phyloP scores from a whole-genome alignment of 2,329 filamentous ascomycete species.

The Ophiostoma ulmi region DNA sequence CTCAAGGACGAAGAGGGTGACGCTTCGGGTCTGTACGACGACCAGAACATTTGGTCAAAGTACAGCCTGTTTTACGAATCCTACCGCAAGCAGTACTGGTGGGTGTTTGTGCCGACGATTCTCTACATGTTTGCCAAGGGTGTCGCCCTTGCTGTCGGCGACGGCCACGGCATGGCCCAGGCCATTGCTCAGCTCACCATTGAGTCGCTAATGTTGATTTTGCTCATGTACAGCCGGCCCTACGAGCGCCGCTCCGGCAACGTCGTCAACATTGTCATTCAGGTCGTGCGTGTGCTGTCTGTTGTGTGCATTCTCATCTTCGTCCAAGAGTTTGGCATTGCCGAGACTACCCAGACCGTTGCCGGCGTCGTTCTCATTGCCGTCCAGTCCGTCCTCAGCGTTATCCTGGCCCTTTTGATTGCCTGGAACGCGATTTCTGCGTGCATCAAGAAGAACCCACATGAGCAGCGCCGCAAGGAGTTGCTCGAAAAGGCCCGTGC shows the following conservation, averaged over 20 bases:
- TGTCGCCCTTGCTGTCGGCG: conserved; percentile 73
- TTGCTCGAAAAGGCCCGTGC: conserved; percentile 70
- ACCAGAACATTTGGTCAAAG: conserved; percentile 87
- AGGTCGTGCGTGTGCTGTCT: conserved; percentile 81
- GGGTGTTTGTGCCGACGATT: conserved; percentile 87
- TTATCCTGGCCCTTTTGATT: conserved; percentile 78
- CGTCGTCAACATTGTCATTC: conserved; percentile 89
- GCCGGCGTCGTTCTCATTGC: conserved; percentile 89
- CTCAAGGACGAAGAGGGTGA: conserved; percentile 74
- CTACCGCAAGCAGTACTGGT: conserved; percentile 94
- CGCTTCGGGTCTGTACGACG: conserved; percentile 67
- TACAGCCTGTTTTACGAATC: conserved; percentile 97
- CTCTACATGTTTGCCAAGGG: conserved; percentile 88
- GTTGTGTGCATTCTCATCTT: conserved; percentile 87
- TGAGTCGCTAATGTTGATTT: conserved; percentile 69
- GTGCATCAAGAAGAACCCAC: conserved; percentile 82
- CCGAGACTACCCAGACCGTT: conserved; percentile 88
- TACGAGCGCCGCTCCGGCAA: conserved; percentile 84
- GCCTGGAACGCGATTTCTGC: conserved; percentile 80
- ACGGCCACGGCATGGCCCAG: conserved; percentile 81
- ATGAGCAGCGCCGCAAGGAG: conserved; percentile 82
- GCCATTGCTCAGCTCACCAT: conserved; percentile 73
- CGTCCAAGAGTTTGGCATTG: conserved; percentile 84
- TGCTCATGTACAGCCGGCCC: conserved; percentile 80
- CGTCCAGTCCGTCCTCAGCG: conserved; percentile 82